phyloP scores from a whole-genome alignment of 2,329 filamentous ascomycete genomes.

The Rutstroemia sp. region DNA sequence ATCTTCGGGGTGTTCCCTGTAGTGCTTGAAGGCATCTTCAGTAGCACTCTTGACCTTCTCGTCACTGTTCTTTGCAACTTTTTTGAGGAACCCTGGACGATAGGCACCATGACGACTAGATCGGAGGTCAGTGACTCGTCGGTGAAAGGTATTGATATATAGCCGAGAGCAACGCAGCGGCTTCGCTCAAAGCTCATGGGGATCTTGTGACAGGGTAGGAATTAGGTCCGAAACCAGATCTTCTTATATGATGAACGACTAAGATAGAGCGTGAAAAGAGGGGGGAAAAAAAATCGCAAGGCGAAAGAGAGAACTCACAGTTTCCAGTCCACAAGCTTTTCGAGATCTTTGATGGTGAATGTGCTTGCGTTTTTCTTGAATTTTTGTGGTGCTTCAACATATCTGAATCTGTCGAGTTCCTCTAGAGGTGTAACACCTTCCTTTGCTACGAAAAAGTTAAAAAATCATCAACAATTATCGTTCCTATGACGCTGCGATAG shows the following conservation, averaged over 20 bases:
- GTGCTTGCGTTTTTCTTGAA: conserved; percentile 35
- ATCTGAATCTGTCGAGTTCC: conserved; percentile 55
- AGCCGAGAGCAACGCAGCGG: too few relatives aligned
- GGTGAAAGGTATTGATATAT: background rate
- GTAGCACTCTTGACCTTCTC: conserved; percentile 41
- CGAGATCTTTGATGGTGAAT: conserved; percentile 47
- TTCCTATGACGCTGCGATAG: background rate
- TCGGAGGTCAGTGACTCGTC: background rate
- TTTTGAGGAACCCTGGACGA: conserved; percentile 52
- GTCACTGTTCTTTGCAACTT: conserved; percentile 48
- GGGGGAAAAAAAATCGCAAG: background rate
- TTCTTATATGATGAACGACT: background rate
- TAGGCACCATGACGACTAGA: conserved; percentile 49
- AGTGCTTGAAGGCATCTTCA: conserved; percentile 41
- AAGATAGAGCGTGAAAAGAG: background rate
- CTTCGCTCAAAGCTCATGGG: too few relatives aligned
- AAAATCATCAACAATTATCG: conserved; percentile 12
- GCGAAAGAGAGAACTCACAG: conserved; percentile 41
- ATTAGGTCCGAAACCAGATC: too few relatives aligned
- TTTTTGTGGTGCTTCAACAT: conserved; percentile 41
- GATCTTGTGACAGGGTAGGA: too few relatives aligned
- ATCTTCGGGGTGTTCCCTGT: conserved; percentile 33
- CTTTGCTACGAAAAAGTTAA: conserved; percentile 17
- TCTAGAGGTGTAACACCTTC: conserved; percentile 32
- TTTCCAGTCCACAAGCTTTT: conserved; percentile 62